Percentiles rank a stretch among this genome's conserved stretches.
phyloP scores from a whole-genome alignment of 176 grass and related monocot species.

The Triticum timopheevii region DNA sequence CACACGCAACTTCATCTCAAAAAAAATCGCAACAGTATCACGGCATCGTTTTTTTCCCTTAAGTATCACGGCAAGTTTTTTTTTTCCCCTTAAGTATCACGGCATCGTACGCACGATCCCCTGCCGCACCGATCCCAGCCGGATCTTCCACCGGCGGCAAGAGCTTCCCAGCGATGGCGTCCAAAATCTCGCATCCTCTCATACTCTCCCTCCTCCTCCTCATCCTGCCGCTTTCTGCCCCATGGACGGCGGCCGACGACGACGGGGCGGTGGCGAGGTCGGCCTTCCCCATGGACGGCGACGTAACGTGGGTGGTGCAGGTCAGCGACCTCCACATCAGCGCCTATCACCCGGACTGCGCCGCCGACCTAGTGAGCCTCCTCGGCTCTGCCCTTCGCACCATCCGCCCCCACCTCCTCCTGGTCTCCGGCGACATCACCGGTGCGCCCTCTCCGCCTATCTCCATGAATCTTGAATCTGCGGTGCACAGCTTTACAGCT shows the following conservation, averaged over 20 bases:
- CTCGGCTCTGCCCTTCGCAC: slow-evolving; percentile 49
- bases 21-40: no score
- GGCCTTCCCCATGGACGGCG: slow-evolving; percentile 63
- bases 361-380: slow-evolving; percentile 52
- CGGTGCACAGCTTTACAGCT: neutral
- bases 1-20: no score
- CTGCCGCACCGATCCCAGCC: neutral
- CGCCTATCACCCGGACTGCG: slow-evolving; percentile 58
- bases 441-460: slow-evolving; percentile 43
- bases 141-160: neutral
- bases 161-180: slow-evolving; percentile 6
- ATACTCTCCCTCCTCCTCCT: neutral
- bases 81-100: no score
- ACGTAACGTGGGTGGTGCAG: slow-evolving; percentile 87
- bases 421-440: slow-evolving; percentile 85
- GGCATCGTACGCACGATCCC: no score
- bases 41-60: no score
- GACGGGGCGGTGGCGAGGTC: slow-evolving; percentile 48
- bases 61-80: no score
- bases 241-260: slow-evolving; percentile 14
- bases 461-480: neutral
- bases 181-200: neutral
- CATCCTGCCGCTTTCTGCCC: neutral
- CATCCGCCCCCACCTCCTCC: slow-evolving; percentile 73
- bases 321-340: slow-evolving; percentile 86